Conservation (phyloP, 2,329 filamentous ascomycete genomes). For the Pezizomycotina sp. region DNA sequence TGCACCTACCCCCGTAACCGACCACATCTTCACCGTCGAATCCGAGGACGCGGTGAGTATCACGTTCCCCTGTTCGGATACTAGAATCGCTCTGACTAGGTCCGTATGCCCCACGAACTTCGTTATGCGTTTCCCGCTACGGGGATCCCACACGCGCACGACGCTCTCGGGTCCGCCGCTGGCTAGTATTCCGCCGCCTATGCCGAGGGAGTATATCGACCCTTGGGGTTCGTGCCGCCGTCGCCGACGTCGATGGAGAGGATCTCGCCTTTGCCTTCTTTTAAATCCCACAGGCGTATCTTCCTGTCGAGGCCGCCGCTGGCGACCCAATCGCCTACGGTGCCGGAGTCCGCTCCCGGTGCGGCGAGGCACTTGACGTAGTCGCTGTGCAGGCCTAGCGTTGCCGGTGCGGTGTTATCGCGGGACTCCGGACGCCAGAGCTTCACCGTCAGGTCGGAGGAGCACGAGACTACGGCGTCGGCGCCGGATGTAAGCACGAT, state of each 20-base stretch:
- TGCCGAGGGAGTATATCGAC: constrained; percentile 80
- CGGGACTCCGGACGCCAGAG: constrained; percentile 64
- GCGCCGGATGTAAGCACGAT: constrained; percentile 66
- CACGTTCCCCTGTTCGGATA: constrained; percentile 75
- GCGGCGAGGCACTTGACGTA: constrained; percentile 62
- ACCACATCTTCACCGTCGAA: constrained; percentile 97
- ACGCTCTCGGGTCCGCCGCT: constrained; percentile 89
- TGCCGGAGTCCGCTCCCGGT: constrained; percentile 51
- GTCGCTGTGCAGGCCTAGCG: constrained; percentile 81
- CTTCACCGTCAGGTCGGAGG: constrained; percentile 86
- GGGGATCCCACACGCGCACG: constrained; percentile 79
- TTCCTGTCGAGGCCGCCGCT: constrained; percentile 86
- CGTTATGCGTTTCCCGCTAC: constrained; percentile 74
- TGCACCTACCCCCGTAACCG: constrained; percentile 87
- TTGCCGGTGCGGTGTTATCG: constrained; percentile 29
- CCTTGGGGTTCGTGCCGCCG: constrained; percentile 64
- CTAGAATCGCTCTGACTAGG: constrained; percentile 77
- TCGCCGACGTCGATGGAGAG: constrained; percentile 64
- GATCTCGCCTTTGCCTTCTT: constrained; percentile 59
- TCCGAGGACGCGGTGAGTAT: constrained; percentile 91
- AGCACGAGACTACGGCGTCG: constrained; percentile 67
- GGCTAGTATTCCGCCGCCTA: constrained; percentile 63
- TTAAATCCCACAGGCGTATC: constrained; percentile 85
- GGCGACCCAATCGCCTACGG: constrained; percentile 63
- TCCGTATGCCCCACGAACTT: constrained; percentile 96